Conservation (phyloP, 2,329 filamentous ascomycete genomes). For the Colletotrichum sp. region DNA sequence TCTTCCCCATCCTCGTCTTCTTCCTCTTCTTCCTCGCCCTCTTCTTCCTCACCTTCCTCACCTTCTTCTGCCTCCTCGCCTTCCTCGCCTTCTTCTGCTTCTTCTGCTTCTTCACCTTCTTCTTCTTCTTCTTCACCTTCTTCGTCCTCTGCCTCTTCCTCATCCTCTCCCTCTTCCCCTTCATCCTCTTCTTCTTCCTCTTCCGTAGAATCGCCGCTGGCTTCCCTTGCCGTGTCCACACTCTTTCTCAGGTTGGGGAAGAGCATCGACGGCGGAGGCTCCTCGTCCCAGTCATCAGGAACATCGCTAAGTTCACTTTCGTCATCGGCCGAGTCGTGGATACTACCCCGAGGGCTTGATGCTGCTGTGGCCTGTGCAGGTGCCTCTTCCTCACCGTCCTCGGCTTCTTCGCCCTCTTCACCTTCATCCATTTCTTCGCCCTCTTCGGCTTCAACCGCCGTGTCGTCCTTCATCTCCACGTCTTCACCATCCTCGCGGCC, state of each 20-base stretch:
- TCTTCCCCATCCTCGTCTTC: neutral
- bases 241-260: slow-evolving; percentile 55
- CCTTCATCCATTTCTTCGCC: slow-evolving; percentile 26
- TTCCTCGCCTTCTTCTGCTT: slow-evolving; percentile 17
- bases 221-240: slow-evolving; percentile 28
- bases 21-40: neutral
- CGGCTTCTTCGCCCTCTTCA: slow-evolving; percentile 21
- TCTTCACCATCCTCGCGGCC: slow-evolving; percentile 26
- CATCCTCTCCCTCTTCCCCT: slow-evolving; percentile 18
- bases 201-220: slow-evolving; percentile 22
- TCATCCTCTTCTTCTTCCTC: slow-evolving; percentile 30
- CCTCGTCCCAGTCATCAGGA: slow-evolving; percentile 62
- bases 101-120: slow-evolving; percentile 2
- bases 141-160: slow-evolving; percentile 16
- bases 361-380: slow-evolving; percentile 29
- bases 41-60: slow-evolving; percentile 15
- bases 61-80: slow-evolving; percentile 15
- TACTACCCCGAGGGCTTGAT: slow-evolving; percentile 62
- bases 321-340: slow-evolving; percentile 70
- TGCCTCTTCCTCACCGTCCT: slow-evolving; percentile 30
- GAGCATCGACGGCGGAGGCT: slow-evolving; percentile 54
- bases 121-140: slow-evolving; percentile 6
- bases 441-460: slow-evolving; percentile 9
- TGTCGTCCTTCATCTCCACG: slow-evolving; percentile 27
- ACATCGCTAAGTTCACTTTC: slow-evolving; percentile 74